Percentiles rank a stretch among this genome's conserved stretches.
These are phyloP conservation scores for Eruca vesicaria DNA, from an alignment of 441 rosid genomes.

Conservation along the genomic window DNA sequence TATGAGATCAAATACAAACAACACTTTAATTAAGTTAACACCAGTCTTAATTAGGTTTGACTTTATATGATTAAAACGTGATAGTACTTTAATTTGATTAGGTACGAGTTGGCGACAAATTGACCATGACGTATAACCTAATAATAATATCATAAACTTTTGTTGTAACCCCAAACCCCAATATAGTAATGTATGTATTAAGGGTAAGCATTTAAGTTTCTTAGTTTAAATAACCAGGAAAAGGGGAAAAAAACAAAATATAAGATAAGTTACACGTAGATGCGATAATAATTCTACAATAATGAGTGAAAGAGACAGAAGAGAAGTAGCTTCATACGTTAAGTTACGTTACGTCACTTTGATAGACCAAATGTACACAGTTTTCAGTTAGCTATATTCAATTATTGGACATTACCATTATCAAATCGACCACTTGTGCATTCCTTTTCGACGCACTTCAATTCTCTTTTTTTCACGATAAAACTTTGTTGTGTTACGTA, in stretches of 20 bases:
- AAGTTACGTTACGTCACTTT: slow-evolving; percentile 28
- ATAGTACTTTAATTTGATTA: slow-evolving; percentile 10
- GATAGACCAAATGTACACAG: slow-evolving; percentile 18
- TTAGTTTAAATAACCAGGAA: background rate
- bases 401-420: slow-evolving; percentile 21
- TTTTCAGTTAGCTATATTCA: slow-evolving; percentile 14
- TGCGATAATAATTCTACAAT: background rate
- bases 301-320: slow-evolving; percentile 15
- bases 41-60: slow-evolving; percentile 21
- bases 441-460: slow-evolving; percentile 5
- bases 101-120: background rate
- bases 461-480: slow-evolving; percentile 1
- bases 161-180: background rate
- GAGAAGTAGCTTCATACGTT: background rate
- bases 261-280: slow-evolving; percentile 8
- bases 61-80: slow-evolving; percentile 6
- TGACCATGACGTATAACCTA: slow-evolving; percentile 19
- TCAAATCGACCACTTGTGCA: slow-evolving; percentile 19
- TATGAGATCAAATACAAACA: background rate
- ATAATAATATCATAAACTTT: background rate
- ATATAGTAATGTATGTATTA: background rate
- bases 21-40: background rate
- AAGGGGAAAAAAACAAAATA: background rate
- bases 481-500: slow-evolving; percentile 16
- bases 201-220: background rate